A percentile compares a stretch with the other conserved stretches of the same genome.
Conservation (phyloP, 2,329 filamentous ascomycete genomes). For the Fusarium sp. region DNA sequence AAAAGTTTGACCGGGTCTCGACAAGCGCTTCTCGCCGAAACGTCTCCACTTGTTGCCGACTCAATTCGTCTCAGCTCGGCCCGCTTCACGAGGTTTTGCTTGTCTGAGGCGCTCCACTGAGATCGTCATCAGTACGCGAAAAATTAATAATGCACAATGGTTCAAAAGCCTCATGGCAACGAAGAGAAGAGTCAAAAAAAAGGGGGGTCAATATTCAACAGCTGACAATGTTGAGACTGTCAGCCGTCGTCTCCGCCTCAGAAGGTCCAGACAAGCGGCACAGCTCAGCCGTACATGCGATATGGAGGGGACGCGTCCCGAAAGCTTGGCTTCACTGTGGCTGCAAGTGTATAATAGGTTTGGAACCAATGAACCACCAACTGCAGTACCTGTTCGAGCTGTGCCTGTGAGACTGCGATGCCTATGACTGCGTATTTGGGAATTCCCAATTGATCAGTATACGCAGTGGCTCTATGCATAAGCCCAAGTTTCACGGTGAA, state of each 20-base stretch:
- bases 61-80: conserved; percentile 39
- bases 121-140: conserved; percentile 15
- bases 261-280: conserved; percentile 34
- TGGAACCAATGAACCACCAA: not conserved
- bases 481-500: conserved; percentile 15
- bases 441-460: conserved; percentile 6
- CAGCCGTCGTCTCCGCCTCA: conserved; percentile 27
- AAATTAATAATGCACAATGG: conserved; percentile 16
- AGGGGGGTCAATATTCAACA: conserved; percentile 9
- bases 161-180: not conserved
- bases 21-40: conserved; percentile 33
- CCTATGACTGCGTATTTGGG: conserved; percentile 10
- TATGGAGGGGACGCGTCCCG: conserved; percentile 1
- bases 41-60: conserved; percentile 41
- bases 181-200: not conserved
- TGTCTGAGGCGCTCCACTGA: conserved; percentile 30
- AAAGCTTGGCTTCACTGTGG: conserved; percentile 36
- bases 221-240: conserved; percentile 18
- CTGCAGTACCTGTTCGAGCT: not conserved
- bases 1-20: conserved; percentile 16
- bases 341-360: conserved; percentile 24
- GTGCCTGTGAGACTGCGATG: conserved; percentile 6
- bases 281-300: conserved; percentile 29
- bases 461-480: conserved; percentile 8
- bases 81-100: conserved; percentile 25